A percentile compares a stretch with the other conserved stretches of the same genome.
Conservation (phyloP, 2,329 filamentous ascomycete species). For the Pseudocercospora musae region DNA sequence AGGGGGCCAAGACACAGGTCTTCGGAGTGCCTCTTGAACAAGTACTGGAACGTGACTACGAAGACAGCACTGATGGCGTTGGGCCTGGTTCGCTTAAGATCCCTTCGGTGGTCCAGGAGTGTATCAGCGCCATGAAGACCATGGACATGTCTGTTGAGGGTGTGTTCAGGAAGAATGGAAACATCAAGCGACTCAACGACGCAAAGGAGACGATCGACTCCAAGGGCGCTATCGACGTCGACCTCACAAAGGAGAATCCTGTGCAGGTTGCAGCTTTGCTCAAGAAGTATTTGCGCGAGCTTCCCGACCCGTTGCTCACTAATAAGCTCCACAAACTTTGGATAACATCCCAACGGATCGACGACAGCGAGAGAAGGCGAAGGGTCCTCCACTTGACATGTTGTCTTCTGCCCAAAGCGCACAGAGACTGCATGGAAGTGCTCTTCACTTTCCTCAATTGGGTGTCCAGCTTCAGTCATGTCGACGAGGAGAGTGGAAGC, state of each 20-base stretch:
- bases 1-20: conserved; percentile 82
- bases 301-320: conserved; percentile 91
- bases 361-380: conserved; percentile 75
- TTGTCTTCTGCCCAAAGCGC: conserved; percentile 86
- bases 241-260: conserved; percentile 82
- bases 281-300: conserved; percentile 90
- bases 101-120: conserved; percentile 91
- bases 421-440: conserved; percentile 92
- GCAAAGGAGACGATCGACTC: conserved; percentile 81
- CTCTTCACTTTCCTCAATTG: conserved; percentile 95
- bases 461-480: conserved; percentile 94
- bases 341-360: conserved; percentile 81
- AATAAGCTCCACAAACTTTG: conserved; percentile 91
- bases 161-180: conserved; percentile 98
- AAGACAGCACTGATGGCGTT: conserved; percentile 96
- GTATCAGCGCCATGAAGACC: conserved; percentile 89
- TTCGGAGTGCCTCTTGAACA: conserved; percentile 87
- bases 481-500: conserved; percentile 93
- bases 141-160: conserved; percentile 99
- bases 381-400: conserved; percentile 86
- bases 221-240: conserved; percentile 78
- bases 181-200: conserved; percentile 89
- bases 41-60: conserved; percentile 87
- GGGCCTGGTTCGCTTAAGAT: conserved; percentile 87
- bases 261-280: conserved; percentile 90